Conservation (phyloP, 805 yeast species). For the Ogataea degrootiae region DNA sequence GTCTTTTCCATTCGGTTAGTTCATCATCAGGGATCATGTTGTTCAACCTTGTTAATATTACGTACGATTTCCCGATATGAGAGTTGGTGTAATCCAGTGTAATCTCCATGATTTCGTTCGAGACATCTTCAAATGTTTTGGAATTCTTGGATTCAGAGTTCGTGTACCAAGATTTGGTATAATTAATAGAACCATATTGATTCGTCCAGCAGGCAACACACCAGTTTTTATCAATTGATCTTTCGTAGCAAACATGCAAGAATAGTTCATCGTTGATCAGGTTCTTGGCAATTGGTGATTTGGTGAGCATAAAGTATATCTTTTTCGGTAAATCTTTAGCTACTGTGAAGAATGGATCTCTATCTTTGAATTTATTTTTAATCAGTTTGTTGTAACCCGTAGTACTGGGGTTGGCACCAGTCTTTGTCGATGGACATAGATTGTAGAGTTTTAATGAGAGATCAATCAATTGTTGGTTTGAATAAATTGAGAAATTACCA, state of each 20-base stretch:
- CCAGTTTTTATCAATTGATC: constrained; percentile 81
- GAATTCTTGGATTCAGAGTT: constrained; percentile 27
- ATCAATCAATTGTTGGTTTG: constrained; percentile 34
- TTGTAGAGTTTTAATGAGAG: constrained; percentile 56
- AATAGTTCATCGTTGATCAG: constrained; percentile 64
- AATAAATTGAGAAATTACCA: constrained; percentile 29
- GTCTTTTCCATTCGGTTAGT: constrained; percentile 69
- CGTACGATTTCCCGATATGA: constrained; percentile 51
- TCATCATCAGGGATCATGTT: constrained; percentile 81
- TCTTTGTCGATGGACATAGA: constrained; percentile 37
- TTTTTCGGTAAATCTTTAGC: constrained; percentile 38
- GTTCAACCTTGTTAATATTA: constrained; percentile 65
- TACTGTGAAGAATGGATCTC: constrained; percentile 33
- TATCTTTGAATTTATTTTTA: constrained; percentile 18
- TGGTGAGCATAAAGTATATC: constrained; percentile 40
- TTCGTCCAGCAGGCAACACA: constrained; percentile 86
- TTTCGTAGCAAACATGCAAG: constrained; percentile 79
- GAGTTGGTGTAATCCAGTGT: constrained; percentile 41
- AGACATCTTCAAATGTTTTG: constrained; percentile 46
- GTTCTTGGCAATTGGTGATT: constrained; percentile 29
- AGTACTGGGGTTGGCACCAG: background rate
- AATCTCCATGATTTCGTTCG: constrained; percentile 62
- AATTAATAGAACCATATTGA: constrained; percentile 63
- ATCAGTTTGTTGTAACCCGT: background rate
- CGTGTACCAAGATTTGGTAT: constrained; percentile 60